Evolutionary conservation across 1,139 yeast species (phyloP).

Genomic region (Geotrichum fermentans): DNA sequence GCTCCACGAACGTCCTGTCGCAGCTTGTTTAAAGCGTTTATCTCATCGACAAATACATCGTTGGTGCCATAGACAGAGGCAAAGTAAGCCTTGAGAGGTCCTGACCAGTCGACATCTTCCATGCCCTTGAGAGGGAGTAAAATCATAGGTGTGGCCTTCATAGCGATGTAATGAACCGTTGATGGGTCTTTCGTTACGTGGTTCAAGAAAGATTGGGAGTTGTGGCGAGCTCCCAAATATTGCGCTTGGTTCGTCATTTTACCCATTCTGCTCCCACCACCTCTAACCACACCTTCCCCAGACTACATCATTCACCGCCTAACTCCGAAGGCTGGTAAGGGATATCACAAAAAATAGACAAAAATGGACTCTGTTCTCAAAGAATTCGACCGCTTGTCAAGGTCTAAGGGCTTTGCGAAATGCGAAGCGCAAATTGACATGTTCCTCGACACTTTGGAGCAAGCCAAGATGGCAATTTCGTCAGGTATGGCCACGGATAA

Average conservation of each 20-base stretch:
- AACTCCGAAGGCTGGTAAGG: too few relatives aligned
- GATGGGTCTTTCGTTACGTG: too few relatives aligned
- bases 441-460: conserved; percentile 31
- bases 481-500: conserved; percentile 14
- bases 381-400: conserved; percentile 31
- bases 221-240: neutral
- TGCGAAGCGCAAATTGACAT: conserved; percentile 33
- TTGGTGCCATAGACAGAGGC: conserved; percentile 59
- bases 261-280: too few relatives aligned
- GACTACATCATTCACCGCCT: neutral
- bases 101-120: conserved; percentile 59
- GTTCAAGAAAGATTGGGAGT: neutral
- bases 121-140: conserved; percentile 51
- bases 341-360: too few relatives aligned
- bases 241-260: too few relatives aligned
- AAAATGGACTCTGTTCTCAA: conserved; percentile 33
- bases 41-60: conserved; percentile 54
- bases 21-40: conserved; percentile 51
- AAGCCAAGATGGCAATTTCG: conserved; percentile 25
- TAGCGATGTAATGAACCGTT: conserved; percentile 15
- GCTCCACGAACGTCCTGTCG: conserved; percentile 60
- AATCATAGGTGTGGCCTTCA: conserved; percentile 38
- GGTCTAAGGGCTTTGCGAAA: conserved; percentile 30
- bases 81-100: conserved; percentile 58
- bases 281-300: too few relatives aligned